Conservation (phyloP, 2,329 filamentous ascomycete species). For the Penicillium crustosum region DNA sequence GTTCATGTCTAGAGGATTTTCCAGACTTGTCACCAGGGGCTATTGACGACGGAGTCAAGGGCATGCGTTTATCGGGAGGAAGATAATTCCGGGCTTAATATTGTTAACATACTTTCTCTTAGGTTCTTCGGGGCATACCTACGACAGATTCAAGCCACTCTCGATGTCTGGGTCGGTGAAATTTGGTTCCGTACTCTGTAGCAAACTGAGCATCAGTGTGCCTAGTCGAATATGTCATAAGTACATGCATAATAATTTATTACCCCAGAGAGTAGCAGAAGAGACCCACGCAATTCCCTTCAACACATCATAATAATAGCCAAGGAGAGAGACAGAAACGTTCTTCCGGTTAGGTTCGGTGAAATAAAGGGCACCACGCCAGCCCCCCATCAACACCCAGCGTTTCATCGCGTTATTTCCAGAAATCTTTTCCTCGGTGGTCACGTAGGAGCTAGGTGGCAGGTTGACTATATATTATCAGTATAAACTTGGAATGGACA, state of each 20-base stretch:
- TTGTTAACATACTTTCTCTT: too few relatives aligned
- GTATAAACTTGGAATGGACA: neutral
- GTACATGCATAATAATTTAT: neutral
- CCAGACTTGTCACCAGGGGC: too few relatives aligned
- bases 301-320: neutral
- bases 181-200: neutral
- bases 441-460: accelerated
- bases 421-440: too few relatives aligned
- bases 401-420: neutral
- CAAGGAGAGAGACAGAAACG: neutral
- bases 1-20: too few relatives aligned
- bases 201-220: neutral
- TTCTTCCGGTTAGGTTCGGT: neutral
- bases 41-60: too few relatives aligned
- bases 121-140: too few relatives aligned
- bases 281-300: neutral
- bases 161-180: neutral
- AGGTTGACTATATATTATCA: neutral
- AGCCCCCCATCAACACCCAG: neutral
- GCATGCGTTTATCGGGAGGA: too few relatives aligned
- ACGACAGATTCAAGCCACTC: too few relatives aligned
- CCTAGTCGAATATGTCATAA: neutral
- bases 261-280: neutral
- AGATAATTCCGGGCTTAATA: too few relatives aligned
- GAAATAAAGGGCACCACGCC: neutral